Evolutionary conservation across 108 stramenopile genomes (phyloP).

Genomic region (Fragilaria crotonensis): DNA sequence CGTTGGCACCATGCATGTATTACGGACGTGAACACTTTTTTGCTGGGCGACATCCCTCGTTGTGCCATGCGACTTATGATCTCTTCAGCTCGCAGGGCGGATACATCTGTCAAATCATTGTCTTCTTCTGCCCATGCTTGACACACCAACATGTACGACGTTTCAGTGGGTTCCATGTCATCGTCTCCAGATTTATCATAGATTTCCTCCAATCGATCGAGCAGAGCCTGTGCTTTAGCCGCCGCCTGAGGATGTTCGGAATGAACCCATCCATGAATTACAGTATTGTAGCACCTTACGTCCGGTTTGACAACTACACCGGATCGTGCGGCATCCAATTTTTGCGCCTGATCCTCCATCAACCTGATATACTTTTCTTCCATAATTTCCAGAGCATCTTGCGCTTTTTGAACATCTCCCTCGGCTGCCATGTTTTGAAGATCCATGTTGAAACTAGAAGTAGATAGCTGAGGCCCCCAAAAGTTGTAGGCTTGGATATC

Average conservation of each 20-base stretch:
- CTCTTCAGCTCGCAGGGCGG: slow-evolving; percentile 20
- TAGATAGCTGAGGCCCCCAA: slow-evolving; percentile 2
- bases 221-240: slow-evolving; percentile 13
- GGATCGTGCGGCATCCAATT: not conserved
- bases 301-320: slow-evolving; percentile 22
- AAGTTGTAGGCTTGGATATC: not conserved
- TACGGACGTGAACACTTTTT: slow-evolving; percentile 29
- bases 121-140: slow-evolving; percentile 30
- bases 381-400: slow-evolving; percentile 35
- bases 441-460: slow-evolving; percentile 35
- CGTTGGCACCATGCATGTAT: slow-evolving; percentile 33
- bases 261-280: slow-evolving; percentile 30
- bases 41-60: slow-evolving; percentile 11
- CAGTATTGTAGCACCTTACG: slow-evolving; percentile 26
- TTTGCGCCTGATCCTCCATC: not conserved
- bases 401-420: slow-evolving; percentile 25
- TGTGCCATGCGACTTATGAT: slow-evolving; percentile 17
- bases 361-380: slow-evolving; percentile 12
- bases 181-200: slow-evolving; percentile 3
- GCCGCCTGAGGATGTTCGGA: slow-evolving; percentile 10
- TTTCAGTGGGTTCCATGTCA: slow-evolving; percentile 10
- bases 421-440: slow-evolving; percentile 18
- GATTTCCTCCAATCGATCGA: slow-evolving; percentile 26
- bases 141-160: slow-evolving; percentile 20
- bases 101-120: slow-evolving; percentile 8